phyloP scores from a whole-genome alignment of 2,329 filamentous ascomycete genomes.

The Thermothelomyces thermophilus region DNA sequence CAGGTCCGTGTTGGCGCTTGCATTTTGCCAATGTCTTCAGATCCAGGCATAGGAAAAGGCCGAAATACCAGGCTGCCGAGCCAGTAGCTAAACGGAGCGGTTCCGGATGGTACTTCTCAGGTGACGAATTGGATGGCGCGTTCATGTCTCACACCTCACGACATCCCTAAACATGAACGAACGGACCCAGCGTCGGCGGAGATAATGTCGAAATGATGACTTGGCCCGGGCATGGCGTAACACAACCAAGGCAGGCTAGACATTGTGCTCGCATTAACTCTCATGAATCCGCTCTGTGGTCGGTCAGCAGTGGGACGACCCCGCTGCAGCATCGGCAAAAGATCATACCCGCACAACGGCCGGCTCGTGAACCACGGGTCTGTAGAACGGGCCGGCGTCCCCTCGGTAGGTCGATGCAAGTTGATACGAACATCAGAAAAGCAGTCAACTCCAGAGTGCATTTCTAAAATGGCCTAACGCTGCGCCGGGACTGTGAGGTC shows the following conservation, averaged over 20 bases:
- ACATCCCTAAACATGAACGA: conserved; percentile 14
- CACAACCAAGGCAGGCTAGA: conserved; percentile 13
- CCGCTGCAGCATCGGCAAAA: conserved; percentile 17
- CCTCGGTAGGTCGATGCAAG: conserved; percentile 5
- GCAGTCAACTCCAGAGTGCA: background rate
- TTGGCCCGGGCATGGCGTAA: conserved; percentile 14
- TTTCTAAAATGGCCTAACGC: background rate
- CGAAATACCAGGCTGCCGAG: background rate
- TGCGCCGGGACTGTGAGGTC: background rate
- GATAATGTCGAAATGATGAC: conserved; percentile 19
- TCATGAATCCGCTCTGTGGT: conserved; percentile 16
- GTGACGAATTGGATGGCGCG: conserved; percentile 14
- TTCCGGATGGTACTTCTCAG: conserved; percentile 11
- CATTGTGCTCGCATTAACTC: conserved; percentile 8
- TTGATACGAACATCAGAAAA: background rate
- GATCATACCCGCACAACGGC: conserved; percentile 16
- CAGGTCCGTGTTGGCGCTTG: background rate
- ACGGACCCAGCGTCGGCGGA: conserved; percentile 13
- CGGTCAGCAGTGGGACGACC: conserved; percentile 15
- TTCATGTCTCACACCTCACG: conserved; percentile 18
- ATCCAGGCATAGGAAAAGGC: background rate
- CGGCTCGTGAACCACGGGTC: conserved; percentile 9
- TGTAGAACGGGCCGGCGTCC: conserved; percentile 15
- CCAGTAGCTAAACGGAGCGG: conserved; percentile 5
- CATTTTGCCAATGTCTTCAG: background rate